phyloP scores from a whole-genome alignment of 176 grass and related monocot species.

The Hordeum vulgare region DNA sequence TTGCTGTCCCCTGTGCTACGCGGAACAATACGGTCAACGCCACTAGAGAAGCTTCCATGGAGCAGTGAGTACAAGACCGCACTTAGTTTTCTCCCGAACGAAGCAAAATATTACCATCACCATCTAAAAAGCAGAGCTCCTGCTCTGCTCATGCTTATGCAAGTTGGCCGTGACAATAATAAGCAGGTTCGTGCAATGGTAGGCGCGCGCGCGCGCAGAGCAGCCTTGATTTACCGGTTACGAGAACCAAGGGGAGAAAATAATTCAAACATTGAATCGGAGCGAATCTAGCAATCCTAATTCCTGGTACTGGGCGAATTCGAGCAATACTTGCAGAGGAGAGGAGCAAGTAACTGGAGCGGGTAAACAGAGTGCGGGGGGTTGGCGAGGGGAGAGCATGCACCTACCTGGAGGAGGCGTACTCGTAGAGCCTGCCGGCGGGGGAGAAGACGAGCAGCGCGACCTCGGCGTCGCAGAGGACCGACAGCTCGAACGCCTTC shows the following conservation, averaged over 20 bases:
- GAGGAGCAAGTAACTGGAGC: not conserved
- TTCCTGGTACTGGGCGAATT: not conserved
- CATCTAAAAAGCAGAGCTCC: not conserved
- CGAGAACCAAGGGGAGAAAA: not conserved
- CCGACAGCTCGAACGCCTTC: slow-evolving; percentile 69
- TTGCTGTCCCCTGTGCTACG: not conserved
- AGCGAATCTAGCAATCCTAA: not conserved
- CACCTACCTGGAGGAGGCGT: slow-evolving; percentile 64
- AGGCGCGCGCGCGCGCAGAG: not conserved
- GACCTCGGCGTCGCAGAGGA: slow-evolving; percentile 78
- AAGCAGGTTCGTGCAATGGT: slow-evolving; percentile 14
- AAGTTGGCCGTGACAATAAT: too few relatives aligned
- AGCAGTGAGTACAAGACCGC: not conserved
- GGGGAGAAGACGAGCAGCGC: slow-evolving; percentile 65
- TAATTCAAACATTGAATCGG: not conserved
- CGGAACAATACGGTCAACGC: not conserved
- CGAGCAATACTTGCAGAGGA: not conserved
- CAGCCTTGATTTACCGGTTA: not conserved
- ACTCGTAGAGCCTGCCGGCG: slow-evolving; percentile 66
- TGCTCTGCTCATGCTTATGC: not conserved
- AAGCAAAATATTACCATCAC: not conserved
- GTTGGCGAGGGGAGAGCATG: not conserved
- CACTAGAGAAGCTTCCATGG: not conserved
- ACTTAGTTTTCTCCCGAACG: not conserved
- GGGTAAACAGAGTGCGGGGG: not conserved